A percentile compares a stretch with the other conserved stretches of the same genome.
Evolutionary conservation across 805 yeast genomes (phyloP).

Genomic region (Crinitomyces ghanaensis): DNA sequence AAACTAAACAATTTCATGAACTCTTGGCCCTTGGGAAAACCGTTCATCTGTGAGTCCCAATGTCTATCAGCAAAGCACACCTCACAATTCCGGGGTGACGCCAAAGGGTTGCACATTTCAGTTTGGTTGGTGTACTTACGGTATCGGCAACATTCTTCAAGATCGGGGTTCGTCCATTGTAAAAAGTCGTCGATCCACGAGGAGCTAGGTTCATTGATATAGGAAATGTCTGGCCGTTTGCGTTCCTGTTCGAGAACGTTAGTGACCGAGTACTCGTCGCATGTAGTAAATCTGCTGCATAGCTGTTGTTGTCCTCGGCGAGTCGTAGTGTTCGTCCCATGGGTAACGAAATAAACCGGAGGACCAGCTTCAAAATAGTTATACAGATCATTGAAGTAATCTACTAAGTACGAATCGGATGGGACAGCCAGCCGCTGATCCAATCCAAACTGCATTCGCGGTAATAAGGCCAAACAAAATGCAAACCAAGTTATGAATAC

Average conservation of each 20-base stretch:
- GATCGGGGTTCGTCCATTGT: slow-evolving; percentile 73
- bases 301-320: slow-evolving; percentile 55
- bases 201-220: slow-evolving; percentile 71
- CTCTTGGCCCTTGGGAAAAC: slow-evolving; percentile 65
- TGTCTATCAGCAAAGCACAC: slow-evolving; percentile 54
- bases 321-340: slow-evolving; percentile 49
- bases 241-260: slow-evolving; percentile 80
- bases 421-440: slow-evolving; percentile 90
- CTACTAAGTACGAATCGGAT: slow-evolving; percentile 63
- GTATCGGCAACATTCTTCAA: slow-evolving; percentile 76
- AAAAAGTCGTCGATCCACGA: slow-evolving; percentile 91
- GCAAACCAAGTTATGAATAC: slow-evolving; percentile 55
- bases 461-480: slow-evolving; percentile 55
- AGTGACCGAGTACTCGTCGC: slow-evolving; percentile 66
- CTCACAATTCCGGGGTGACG: slow-evolving; percentile 61
- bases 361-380: slow-evolving; percentile 76
- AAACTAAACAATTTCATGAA: slow-evolving; percentile 62
- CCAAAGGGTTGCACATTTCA: slow-evolving; percentile 55
- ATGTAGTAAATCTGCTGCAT: slow-evolving; percentile 82
- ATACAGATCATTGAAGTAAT: slow-evolving; percentile 69
- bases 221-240: slow-evolving; percentile 49
- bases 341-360: slow-evolving; percentile 79
- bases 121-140: slow-evolving; percentile 37
- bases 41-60: slow-evolving; percentile 67
- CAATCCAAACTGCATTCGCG: slow-evolving; percentile 62